Evolutionary conservation across 495 filamentous ascomycete genomes (phyloP).

Genomic region (Lasiosphaeria hispida): DNA sequence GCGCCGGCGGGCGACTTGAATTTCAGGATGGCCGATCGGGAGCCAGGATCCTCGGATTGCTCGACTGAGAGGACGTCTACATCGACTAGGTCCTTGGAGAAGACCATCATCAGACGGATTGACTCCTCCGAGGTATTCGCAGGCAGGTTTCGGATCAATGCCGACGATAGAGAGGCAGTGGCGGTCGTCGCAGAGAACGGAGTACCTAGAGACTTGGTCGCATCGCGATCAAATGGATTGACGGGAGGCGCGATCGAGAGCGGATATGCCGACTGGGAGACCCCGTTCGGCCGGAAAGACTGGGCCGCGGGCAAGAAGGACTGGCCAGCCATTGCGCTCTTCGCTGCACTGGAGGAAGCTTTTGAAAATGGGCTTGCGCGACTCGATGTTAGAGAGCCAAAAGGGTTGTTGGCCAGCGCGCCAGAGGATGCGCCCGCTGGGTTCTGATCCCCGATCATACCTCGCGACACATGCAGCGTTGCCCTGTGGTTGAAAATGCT

Average conservation of each 20-base stretch:
- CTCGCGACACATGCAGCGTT: conserved; percentile 42
- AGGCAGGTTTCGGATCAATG: conserved; percentile 74
- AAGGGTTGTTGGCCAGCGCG: conserved; percentile 30
- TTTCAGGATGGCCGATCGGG: conserved; percentile 68
- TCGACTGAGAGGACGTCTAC: conserved; percentile 68
- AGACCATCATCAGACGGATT: conserved; percentile 78
- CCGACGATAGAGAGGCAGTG: conserved; percentile 31
- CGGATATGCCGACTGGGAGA: conserved; percentile 42
- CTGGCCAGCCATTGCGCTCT: conserved; percentile 40
- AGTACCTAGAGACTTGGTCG: conserved; percentile 51
- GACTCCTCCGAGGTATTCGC: conserved; percentile 68
- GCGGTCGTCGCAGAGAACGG: conserved; percentile 47
- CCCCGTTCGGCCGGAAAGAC: conserved; percentile 30
- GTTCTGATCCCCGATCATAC: conserved; percentile 45
- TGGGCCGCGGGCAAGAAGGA: conserved; percentile 36
- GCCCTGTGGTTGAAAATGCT: conserved; percentile 21
- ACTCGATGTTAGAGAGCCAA: conserved; percentile 34
- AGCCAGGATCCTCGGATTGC: conserved; percentile 66
- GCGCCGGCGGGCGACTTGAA: conserved; percentile 72
- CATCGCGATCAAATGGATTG: conserved; percentile 42
- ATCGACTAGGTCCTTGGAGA: conserved; percentile 77
- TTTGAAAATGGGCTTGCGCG: conserved; percentile 37
- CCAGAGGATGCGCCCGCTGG: conserved; percentile 32
- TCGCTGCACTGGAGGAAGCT: conserved; percentile 29
- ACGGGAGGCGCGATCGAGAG: conserved; percentile 27